A percentile compares a stretch with the other conserved stretches of the same genome.
phyloP scores from a whole-genome alignment of 2,329 filamentous ascomycete species.

The Annulohypoxylon truncatum region DNA sequence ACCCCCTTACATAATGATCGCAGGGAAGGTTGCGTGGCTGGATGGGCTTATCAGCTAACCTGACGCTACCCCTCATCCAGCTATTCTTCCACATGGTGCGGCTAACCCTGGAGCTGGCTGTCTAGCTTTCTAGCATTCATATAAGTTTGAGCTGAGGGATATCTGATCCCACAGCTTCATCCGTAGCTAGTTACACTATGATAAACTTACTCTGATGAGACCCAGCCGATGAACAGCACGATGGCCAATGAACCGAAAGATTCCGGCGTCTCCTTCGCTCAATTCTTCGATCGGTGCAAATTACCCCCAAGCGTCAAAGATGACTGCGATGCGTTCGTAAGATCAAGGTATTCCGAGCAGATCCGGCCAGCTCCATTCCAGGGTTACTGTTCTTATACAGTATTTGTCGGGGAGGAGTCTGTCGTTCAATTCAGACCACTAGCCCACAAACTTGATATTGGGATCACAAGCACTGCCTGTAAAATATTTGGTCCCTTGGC shows the following conservation, averaged over 20 bases:
- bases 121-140: conserved; percentile 10
- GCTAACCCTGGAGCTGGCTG: conserved; percentile 4
- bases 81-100: conserved; percentile 27
- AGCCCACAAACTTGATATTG: conserved; percentile 56
- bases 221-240: conserved; percentile 14
- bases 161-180: conserved; percentile 11
- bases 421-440: conserved; percentile 63
- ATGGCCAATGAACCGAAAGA: conserved; percentile 44
- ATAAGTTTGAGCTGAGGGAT: conserved; percentile 18
- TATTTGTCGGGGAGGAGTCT: conserved; percentile 53
- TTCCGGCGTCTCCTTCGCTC: conserved; percentile 43
- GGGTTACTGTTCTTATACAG: conserved; percentile 65
- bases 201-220: not conserved
- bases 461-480: conserved; percentile 53
- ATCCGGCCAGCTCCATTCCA: conserved; percentile 55
- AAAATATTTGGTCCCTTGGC: conserved; percentile 56
- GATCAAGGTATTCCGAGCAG: conserved; percentile 48
- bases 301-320: conserved; percentile 43
- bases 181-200: conserved; percentile 7
- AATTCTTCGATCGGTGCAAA: conserved; percentile 49
- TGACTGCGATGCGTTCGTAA: conserved; percentile 51
- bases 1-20: conserved; percentile 36
- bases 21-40: conserved; percentile 26
- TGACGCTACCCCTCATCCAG: conserved; percentile 36
- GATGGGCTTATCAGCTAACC: conserved; percentile 32